Conservation (phyloP, 495 filamentous ascomycete genomes). For the Xeromyces bisporus region DNA sequence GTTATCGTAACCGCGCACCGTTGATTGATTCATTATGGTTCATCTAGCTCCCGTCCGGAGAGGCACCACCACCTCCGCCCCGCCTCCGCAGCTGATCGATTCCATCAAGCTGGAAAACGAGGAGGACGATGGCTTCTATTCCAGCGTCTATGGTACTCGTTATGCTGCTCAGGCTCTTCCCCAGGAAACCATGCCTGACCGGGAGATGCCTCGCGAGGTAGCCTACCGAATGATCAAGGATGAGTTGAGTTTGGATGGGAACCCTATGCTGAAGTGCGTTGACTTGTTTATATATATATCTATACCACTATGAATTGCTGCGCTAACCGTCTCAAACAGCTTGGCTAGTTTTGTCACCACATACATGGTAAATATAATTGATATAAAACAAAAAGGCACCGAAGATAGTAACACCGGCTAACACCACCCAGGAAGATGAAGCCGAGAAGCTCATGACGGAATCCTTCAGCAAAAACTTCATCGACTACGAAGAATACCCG, state of each 20-base stretch:
- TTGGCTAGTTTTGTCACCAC: conserved; percentile 70
- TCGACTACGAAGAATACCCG: conserved; percentile 85
- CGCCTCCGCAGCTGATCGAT: conserved; percentile 15
- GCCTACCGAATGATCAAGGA: conserved; percentile 94
- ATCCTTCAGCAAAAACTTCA: conserved; percentile 81
- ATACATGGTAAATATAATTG: conserved; percentile 47
- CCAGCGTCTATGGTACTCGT: conserved; percentile 68
- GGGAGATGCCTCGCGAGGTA: conserved; percentile 75
- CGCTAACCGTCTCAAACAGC: conserved; percentile 16
- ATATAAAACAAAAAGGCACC: not conserved
- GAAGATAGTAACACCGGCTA: not conserved
- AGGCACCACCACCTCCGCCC: conserved; percentile 26
- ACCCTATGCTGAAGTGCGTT: conserved; percentile 66
- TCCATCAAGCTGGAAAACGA: conserved; percentile 17
- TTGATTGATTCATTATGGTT: conserved; percentile 49
- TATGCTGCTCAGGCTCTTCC: conserved; percentile 68
- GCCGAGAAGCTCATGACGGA: conserved; percentile 84
- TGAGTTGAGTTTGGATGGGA: conserved; percentile 77
- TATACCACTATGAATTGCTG: not conserved
- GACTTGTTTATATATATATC: conserved; percentile 1
- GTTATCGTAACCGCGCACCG: no score
- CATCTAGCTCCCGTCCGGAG: conserved; percentile 42
- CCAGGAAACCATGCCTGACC: conserved; percentile 73
- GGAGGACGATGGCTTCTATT: conserved; percentile 42
- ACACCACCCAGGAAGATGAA: conserved; percentile 51